Percentiles rank a stretch among this genome's conserved stretches.
Conservation (phyloP, 345 rosid species). For the Carallia brachiata region DNA sequence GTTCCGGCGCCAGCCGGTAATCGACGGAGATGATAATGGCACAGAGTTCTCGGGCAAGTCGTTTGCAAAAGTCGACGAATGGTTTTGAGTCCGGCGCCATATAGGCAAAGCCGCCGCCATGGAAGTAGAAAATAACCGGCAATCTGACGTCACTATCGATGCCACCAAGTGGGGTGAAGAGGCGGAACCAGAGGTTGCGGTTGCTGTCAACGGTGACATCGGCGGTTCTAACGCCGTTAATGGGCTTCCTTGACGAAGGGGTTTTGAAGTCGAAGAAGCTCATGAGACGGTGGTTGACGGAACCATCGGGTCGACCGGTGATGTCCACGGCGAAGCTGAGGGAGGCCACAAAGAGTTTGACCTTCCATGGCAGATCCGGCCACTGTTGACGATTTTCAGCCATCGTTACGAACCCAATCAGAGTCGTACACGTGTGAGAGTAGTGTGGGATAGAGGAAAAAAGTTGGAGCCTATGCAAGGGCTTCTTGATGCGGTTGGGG, state of each 20-base stretch:
- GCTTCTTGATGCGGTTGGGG: too few relatives aligned
- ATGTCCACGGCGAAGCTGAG: not conserved
- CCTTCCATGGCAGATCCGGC: conserved; percentile 5
- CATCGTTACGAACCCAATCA: not conserved
- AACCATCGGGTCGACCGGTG: not conserved
- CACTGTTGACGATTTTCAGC: not conserved
- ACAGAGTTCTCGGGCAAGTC: conserved; percentile 16
- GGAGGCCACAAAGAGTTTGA: not conserved
- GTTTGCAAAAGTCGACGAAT: conserved; percentile 25
- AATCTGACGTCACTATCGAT: not conserved
- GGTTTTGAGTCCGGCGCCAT: conserved; percentile 18
- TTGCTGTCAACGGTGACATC: conserved; percentile 20
- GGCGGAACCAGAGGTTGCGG: conserved; percentile 35
- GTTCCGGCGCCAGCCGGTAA: conserved; percentile 37
- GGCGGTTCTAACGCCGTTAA: conserved; percentile 14
- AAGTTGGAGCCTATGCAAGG: too few relatives aligned
- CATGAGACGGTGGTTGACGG: conserved; percentile 4
- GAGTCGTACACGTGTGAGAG: too few relatives aligned
- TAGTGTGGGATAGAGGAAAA: too few relatives aligned
- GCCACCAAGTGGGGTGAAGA: conserved; percentile 25
- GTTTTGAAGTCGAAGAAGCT: not conserved
- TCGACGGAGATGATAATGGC: conserved; percentile 29
- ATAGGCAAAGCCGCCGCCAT: conserved; percentile 39
- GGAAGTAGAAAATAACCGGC: conserved; percentile 39
- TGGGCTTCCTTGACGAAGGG: conserved; percentile 1